Conservation (phyloP, 2,329 filamentous ascomycete species). For the Scopulariopsis brevicaulis region DNA sequence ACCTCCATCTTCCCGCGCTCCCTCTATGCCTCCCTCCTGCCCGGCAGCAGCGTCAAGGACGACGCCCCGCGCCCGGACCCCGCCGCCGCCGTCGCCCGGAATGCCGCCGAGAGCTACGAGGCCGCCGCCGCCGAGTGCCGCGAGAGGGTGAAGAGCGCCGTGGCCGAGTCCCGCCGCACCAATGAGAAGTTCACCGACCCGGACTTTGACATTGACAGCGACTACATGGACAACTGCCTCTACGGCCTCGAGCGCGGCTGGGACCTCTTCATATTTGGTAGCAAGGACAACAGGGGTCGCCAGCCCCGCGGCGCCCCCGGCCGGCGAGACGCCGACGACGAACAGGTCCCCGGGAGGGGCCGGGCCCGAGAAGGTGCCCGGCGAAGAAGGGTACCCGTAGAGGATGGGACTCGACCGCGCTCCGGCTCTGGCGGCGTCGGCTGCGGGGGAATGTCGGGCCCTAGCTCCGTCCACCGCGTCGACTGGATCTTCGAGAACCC, state of each 20-base stretch:
- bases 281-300: neutral
- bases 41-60: conserved; percentile 13
- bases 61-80: conserved; percentile 8
- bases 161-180: conserved; percentile 28
- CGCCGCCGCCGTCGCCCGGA: conserved; percentile 15
- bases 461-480: conserved; percentile 28
- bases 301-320: neutral
- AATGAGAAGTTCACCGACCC: conserved; percentile 65
- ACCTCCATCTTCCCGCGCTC: conserved; percentile 30
- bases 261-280: conserved; percentile 48
- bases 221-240: conserved; percentile 35
- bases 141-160: conserved; percentile 24
- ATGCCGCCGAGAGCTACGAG: conserved; percentile 29
- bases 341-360: neutral
- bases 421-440: conserved; percentile 3
- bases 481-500: conserved; percentile 61
- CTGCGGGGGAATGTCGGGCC: conserved; percentile 6
- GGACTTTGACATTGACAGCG: conserved; percentile 73
- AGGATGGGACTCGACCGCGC: conserved; percentile 1
- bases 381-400: neutral
- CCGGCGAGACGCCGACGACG: conserved; percentile 8
- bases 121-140: conserved; percentile 26
- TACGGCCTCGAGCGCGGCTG: conserved; percentile 5
- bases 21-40: conserved; percentile 22
- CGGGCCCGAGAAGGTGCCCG: neutral